These are phyloP conservation scores for Aethionema arabicum DNA, from an alignment of 345 rosid genomes.

Conservation along the genomic window DNA sequence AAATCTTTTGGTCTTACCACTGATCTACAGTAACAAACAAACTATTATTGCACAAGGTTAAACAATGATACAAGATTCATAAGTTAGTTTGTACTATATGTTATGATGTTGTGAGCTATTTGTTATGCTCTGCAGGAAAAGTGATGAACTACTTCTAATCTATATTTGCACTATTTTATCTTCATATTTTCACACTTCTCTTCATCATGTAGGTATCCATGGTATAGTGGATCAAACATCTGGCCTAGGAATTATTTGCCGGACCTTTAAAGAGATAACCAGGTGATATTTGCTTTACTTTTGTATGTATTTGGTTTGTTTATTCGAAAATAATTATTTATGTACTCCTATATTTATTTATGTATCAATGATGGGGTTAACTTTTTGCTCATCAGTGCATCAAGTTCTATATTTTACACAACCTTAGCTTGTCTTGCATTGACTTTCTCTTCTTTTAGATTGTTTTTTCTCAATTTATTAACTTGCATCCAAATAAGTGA, in stretches of 20 bases:
- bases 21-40: no score
- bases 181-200: slow-evolving; percentile 15
- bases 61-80: no score
- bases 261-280: slow-evolving; percentile 78
- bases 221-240: slow-evolving; percentile 84
- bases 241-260: slow-evolving; percentile 77
- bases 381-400: neutral
- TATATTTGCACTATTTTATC: neutral
- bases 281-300: slow-evolving; percentile 19
- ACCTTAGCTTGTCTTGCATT: neutral
- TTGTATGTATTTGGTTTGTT: slow-evolving; percentile 15
- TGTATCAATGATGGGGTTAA: neutral
- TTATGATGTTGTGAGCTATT: neutral
- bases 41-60: no score
- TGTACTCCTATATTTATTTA: neutral
- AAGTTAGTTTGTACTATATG: neutral
- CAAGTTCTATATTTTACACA: neutral
- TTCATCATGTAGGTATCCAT: slow-evolving; percentile 66
- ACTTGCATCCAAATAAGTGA: slow-evolving; percentile 10
- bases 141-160: neutral
- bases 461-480: slow-evolving; percentile 2
- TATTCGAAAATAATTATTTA: neutral
- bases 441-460: neutral
- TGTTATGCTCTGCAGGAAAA: neutral
- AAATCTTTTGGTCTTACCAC: no score